Evolutionary conservation across 352 stramenopile genomes (phyloP), one percentile per base, ranked within the genome.

Genomic region (Globisporangium nunn): DNA sequence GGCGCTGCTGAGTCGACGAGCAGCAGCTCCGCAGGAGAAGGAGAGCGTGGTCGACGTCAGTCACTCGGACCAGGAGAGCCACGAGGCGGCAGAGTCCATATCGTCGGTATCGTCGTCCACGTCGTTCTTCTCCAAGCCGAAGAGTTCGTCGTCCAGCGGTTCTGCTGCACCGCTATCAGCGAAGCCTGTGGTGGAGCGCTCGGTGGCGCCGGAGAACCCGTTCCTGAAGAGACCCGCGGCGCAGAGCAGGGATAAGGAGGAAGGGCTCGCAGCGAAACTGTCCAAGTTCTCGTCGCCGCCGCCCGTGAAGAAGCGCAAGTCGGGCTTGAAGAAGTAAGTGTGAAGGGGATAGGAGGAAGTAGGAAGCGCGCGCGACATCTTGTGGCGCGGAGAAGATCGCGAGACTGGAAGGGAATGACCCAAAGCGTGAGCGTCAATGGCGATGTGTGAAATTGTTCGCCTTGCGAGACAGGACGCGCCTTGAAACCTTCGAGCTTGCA

Each of bases 211-310:
- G 3, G 63, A 70, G 18, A 91, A 91, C 55, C 80, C 80, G 61
- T 91, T 91, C 50, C 51, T 91, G 17, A 90, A 88, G 61, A 87
- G 86, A 33, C 56, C 80, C 6, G 49, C 55, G 10, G 52, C 61
- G 7, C 31, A 35, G 31, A 7, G 31, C 31, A 35, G 7, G 31
- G 31, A 35, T 7, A 35, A 35, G 31, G 31, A 35, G 31, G 31
- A 35, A 35, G 31, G 31, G 31, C 31, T 35, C 31, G 31, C 31
- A 35, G 31, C 31, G 7, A 35, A 35, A 7, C 59, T 91, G 47
- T 74, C 78, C 33, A 81, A 87, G 59, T 91, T 91, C 43, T 58
- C 72, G 49, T 81, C 74, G 4, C 74, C 74, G 6, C 61, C 70
- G 1, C 70, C 71, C 4, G 62, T 60, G 40, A 84, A 84, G 65